Conservation (phyloP, 2,329 filamentous ascomycete genomes). For the Fusarium sterilihyphosum region DNA sequence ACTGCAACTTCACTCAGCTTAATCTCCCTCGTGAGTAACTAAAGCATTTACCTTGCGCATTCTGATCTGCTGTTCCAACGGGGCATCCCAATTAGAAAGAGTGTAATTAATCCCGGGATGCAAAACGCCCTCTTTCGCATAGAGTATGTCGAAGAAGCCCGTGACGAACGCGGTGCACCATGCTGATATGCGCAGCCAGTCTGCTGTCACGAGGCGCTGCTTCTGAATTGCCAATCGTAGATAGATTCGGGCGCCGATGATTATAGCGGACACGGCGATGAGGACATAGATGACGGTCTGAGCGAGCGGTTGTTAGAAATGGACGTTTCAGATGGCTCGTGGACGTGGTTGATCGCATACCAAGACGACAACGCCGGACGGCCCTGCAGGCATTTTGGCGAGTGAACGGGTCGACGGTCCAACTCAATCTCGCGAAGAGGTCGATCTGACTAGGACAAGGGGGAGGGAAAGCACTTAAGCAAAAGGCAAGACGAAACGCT, state of each 20-base stretch:
- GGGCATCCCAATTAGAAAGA: constrained; percentile 5
- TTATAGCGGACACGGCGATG: neutral
- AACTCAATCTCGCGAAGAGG: neutral
- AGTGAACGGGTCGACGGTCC: rapidly evolving
- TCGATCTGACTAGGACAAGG: no score
- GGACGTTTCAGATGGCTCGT: rapidly evolving
- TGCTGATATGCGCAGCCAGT: constrained; percentile 15
- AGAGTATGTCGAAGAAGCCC: constrained; percentile 2
- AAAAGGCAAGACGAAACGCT: neutral
- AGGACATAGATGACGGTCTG: neutral
- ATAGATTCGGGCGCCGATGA: constrained; percentile 21
- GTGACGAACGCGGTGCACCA: constrained; percentile 3
- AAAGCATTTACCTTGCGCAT: neutral
- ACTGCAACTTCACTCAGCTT: neutral
- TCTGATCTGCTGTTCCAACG: neutral
- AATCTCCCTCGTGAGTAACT: rapidly evolving
- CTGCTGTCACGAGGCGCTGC: constrained; percentile 4
- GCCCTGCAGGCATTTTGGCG: constrained; percentile 1
- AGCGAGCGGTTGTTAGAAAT: rapidly evolving
- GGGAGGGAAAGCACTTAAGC: neutral
- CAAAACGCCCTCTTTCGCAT: neutral
- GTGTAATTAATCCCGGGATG: constrained; percentile 5
- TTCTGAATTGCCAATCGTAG: constrained; percentile 18
- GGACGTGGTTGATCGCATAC: neutral
- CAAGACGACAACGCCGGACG: constrained; percentile 6